Percentiles rank a stretch among this genome's conserved stretches.
phyloP scores from a whole-genome alignment of 345 rosid genomes.

The Toxicodendron radicans region DNA sequence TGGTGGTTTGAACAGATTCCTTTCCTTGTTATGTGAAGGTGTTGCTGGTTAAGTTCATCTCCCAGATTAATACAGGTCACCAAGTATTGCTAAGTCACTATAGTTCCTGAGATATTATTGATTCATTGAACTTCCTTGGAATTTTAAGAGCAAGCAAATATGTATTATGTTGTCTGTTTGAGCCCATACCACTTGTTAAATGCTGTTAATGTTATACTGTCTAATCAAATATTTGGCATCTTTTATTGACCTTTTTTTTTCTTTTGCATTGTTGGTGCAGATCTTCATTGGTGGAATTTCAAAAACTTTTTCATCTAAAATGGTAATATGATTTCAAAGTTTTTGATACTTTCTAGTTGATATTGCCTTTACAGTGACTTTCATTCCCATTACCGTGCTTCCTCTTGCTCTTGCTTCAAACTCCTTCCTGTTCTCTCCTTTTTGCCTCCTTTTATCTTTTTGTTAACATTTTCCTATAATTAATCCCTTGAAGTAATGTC shows the following conservation, averaged over 20 bases:
- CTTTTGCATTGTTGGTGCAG: slow-evolving; percentile 48
- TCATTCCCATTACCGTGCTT: neutral
- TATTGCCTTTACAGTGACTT: slow-evolving; percentile 12
- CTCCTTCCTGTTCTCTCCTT: neutral
- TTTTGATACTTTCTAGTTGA: neutral
- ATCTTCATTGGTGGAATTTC: slow-evolving; percentile 90
- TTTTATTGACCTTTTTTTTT: slow-evolving; percentile 3
- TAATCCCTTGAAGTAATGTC: slow-evolving; percentile 1
- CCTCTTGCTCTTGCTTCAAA: neutral
- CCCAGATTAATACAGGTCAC: neutral
- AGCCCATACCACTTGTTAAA: slow-evolving; percentile 7
- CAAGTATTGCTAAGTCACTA: neutral
- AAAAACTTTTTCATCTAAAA: slow-evolving; percentile 61
- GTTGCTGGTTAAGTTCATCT: neutral
- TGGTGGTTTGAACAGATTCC: neutral
- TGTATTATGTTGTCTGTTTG: neutral
- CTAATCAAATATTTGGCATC: slow-evolving; percentile 8
- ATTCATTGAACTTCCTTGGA: neutral
- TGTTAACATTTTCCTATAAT: neutral
- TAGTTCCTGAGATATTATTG: neutral
- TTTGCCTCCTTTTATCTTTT: neutral
- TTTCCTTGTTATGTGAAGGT: neutral
- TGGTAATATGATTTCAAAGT: slow-evolving; percentile 51
- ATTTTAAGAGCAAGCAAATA: neutral
- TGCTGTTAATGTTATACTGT: slow-evolving; percentile 1